A percentile compares a stretch with the other conserved stretches of the same genome.
Conservation (phyloP, 2,329 filamentous ascomycete genomes). For the Fusarium protoensiforme region DNA sequence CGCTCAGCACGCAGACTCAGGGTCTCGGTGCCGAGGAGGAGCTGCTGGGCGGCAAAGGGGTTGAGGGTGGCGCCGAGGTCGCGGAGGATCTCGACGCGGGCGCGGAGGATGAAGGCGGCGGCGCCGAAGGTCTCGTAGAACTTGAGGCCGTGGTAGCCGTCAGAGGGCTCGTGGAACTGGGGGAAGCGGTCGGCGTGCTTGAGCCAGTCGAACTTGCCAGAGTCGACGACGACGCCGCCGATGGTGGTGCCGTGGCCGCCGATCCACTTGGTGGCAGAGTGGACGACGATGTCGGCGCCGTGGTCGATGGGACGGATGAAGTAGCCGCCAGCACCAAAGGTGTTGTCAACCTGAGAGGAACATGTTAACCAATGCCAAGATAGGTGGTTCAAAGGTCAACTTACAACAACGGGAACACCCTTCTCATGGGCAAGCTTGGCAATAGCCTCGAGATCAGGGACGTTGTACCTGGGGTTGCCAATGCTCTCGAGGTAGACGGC, state of each 20-base stretch:
- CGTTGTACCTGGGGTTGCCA: conserved; percentile 92
- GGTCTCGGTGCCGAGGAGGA: conserved; percentile 90
- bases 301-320: conserved; percentile 88
- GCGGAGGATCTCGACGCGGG: conserved; percentile 89
- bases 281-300: conserved; percentile 92
- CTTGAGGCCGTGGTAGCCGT: conserved; percentile 91
- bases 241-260: conserved; percentile 95
- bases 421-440: conserved; percentile 78
- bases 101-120: conserved; percentile 84
- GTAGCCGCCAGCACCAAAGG: conserved; percentile 93
- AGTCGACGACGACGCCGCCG: conserved; percentile 85
- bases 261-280: conserved; percentile 97
- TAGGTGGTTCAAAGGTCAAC: conserved; percentile 33
- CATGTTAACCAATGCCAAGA: background rate
- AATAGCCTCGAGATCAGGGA: conserved; percentile 91
- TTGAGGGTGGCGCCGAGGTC: conserved; percentile 86
- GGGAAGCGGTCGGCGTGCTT: conserved; percentile 87
- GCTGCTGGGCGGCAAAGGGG: conserved; percentile 92
- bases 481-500: conserved; percentile 92
- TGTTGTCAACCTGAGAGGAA: conserved; percentile 78
- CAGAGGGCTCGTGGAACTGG: conserved; percentile 88
- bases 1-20: conserved; percentile 87
- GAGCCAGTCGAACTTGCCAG: conserved; percentile 95
- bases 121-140: conserved; percentile 94
- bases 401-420: conserved; percentile 73